A percentile compares a stretch with the other conserved stretches of the same genome.
phyloP scores from a whole-genome alignment of 2,329 filamentous ascomycete genomes.

The Fragosphaeria purpurea region DNA sequence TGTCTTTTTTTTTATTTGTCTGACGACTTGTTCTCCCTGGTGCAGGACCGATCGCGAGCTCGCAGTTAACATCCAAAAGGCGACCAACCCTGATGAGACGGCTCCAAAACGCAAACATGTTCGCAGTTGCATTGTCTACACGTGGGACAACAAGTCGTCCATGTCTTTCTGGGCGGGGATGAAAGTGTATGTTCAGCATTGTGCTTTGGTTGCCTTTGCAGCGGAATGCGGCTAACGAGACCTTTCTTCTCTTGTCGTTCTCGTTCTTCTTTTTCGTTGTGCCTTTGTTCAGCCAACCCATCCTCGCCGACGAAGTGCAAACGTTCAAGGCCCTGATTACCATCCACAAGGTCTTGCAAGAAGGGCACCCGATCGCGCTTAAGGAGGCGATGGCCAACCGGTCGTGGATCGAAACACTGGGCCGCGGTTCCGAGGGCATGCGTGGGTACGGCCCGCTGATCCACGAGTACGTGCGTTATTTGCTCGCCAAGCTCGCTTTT shows the following conservation, averaged over 20 bases:
- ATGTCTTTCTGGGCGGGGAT: slow-evolving; percentile 94
- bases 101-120: slow-evolving; percentile 84
- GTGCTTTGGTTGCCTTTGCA: too few relatives aligned
- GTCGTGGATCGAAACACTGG: slow-evolving; percentile 86
- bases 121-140: slow-evolving; percentile 94
- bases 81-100: slow-evolving; percentile 57
- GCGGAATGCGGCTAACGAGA: not conserved
- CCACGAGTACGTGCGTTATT: slow-evolving; percentile 91
- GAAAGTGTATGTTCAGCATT: slow-evolving; percentile 60
- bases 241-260: not conserved
- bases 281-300: slow-evolving; percentile 61
- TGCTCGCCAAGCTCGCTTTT: slow-evolving; percentile 91
- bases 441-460: slow-evolving; percentile 89
- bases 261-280: too few relatives aligned
- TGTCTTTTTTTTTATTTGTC: too few relatives aligned
- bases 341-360: slow-evolving; percentile 93
- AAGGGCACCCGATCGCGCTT: slow-evolving; percentile 81
- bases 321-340: slow-evolving; percentile 98
- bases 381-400: slow-evolving; percentile 83
- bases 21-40: not conserved
- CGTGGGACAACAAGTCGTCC: slow-evolving; percentile 97
- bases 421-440: slow-evolving; percentile 76
- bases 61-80: slow-evolving; percentile 60
- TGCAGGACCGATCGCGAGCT: slow-evolving; percentile 58
- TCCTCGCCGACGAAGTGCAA: slow-evolving; percentile 95